Base-by-base conservation (phyloP, 1,284 basidiomycete species). In the Ganoderma multipileum region DNA sequence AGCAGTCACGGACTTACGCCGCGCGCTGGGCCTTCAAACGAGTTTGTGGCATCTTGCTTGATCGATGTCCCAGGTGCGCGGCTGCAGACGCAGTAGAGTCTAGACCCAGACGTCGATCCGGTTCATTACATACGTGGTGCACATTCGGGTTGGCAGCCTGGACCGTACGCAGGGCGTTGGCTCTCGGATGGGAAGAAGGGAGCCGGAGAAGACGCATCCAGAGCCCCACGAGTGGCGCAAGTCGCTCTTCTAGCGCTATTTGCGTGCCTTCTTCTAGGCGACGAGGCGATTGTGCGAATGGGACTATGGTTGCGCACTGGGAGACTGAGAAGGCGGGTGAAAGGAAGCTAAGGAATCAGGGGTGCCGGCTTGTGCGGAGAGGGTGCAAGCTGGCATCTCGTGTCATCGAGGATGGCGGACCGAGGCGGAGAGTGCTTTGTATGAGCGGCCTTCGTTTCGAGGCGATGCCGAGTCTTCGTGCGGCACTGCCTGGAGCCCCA, bases 101-200 rank as follows among this genome's bases (percentile, higher is more conserved):
- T n/a, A 30, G 33, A n/a, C 28, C 20, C 44, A 18, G 33, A n/a
- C 20, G 68, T 71, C 71, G 70, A 71, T 69, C 68, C 42, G 44
- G 42, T 60, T 62, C 68, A 66, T 64, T 26, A n/a, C 33, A 50
- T n/a, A 54, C 28, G 47, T 26, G 26, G 47, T 47, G 16, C 8
- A 26, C 0, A 50, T 23, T 14, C 11, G 47, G 20, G 11, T 12
- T 14, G 23, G 47, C 23, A 50, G 47, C 47, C 47, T 50, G 58
- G 23, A 16, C 36, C 16, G 62, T 63, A 67, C 65, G 42, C 68
- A 67, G 63, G 63, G 61, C 64, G 28, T 59, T 65, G 61, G 26
- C 62, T 42, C 33, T 39, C 42, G 63, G 57, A n/a, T 58, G 61
- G 63, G 64, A 33, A 42, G 57, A 58, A 28, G 47, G 44, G 64